A percentile compares a stretch with the other conserved stretches of the same genome.
Evolutionary conservation across 331 rosid genomes (phyloP).

Genomic region (Pyrus hybrid): DNA sequence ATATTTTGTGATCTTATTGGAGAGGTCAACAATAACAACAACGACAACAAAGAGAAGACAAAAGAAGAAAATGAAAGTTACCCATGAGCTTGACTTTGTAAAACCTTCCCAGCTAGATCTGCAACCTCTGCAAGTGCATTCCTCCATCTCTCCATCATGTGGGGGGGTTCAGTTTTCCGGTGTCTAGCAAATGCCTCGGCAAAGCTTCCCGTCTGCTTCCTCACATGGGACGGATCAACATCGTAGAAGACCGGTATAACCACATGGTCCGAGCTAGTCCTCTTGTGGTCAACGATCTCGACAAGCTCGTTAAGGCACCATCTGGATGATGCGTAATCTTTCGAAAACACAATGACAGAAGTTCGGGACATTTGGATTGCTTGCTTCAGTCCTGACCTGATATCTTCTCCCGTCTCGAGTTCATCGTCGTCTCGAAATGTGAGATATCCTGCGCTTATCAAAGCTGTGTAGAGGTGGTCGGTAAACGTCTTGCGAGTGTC

Average conservation of each 20-base stretch:
- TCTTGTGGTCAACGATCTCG: not conserved
- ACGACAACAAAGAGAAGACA: too few species aligned
- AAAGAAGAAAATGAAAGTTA: too few species aligned
- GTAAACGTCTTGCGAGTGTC: too few species aligned
- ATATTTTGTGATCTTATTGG: too few species aligned
- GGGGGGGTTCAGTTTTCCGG: not conserved
- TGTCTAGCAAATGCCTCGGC: slow-evolving; percentile 1
- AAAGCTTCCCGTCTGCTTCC: not conserved
- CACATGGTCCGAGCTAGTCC: not conserved
- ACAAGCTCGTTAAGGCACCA: too few species aligned
- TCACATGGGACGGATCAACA: not conserved
- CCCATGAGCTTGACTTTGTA: not conserved
- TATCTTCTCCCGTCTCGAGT: not conserved
- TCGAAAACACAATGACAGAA: not conserved
- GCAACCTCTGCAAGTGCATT: not conserved
- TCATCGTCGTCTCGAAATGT: not conserved
- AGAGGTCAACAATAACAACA: too few species aligned
- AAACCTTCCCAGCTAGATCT: slow-evolving; percentile 3
- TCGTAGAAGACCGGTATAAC: slow-evolving; percentile 8
- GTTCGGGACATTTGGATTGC: not conserved
- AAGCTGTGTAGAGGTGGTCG: not conserved
- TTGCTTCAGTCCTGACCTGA: not conserved
- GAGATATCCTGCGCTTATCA: not conserved
- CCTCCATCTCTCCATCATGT: not conserved
- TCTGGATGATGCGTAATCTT: not conserved